Evolutionary conservation across 1,284 basidiomycete species (phyloP), one percentile per base, ranked within the genome.

Genomic region (Sporisorium graminicola): DNA sequence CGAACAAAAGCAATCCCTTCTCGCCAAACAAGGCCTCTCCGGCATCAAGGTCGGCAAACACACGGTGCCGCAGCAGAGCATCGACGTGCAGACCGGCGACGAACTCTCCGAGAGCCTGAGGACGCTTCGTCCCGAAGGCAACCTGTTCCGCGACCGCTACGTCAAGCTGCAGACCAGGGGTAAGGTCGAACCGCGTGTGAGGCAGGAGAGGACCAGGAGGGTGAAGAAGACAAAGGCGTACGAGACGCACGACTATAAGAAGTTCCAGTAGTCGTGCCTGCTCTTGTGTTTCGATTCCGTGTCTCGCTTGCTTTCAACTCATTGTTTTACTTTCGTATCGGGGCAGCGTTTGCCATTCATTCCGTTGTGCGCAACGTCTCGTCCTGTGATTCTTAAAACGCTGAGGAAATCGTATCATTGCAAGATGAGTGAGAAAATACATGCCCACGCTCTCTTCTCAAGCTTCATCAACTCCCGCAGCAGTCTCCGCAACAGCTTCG

Each of bases 131-230:
- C 92, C 93, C 20, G 94, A 97, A 87, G 95, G 95, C 33, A 97
- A 96, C 85, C 87, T 96, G 27, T 97, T 96, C 89, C 90, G 91
- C 49, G 95, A 97, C 85, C 90, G 94, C 3, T 95, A 94, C 88
- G 86, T 92, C 47, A 93, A 90, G 79, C 86, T 94, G 86, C 93
- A 95, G 79, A 90, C 92, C 59, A 89, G 93, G 24, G 92, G 91
- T 0, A 87, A 93, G 42, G 87, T 93, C 31, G 93, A 94, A 81
- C 92, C 93, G 8, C 90, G 92, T 5, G 66, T 69, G 26, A 61
- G 54, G n/a, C 62, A 74, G 37, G 26, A 16, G n/a, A 35, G 57
- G 16, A 70, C 58, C n/a, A 37, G 49, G n/a, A 60, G 44, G 55
- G 29, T 58, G 35, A 44, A 54, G 29, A 76, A 68, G 54, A 8